Evolutionary conservation across 1,139 yeast genomes (phyloP).

Genomic region (Debaryomycetaceae sp.): DNA sequence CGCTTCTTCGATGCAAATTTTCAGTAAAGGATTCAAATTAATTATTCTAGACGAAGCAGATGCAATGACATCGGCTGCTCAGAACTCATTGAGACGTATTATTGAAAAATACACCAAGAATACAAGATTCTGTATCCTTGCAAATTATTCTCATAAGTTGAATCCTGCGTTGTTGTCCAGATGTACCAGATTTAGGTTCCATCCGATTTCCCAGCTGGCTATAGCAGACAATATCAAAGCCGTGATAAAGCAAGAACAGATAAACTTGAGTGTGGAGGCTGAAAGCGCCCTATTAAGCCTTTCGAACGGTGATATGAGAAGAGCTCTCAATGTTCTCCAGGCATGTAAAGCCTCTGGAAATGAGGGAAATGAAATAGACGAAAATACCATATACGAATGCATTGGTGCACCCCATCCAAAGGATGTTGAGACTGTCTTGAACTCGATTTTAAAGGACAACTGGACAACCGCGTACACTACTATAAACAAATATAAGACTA

Average conservation of each 20-base stretch:
- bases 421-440: slow-evolving; percentile 73
- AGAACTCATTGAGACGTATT: slow-evolving; percentile 85
- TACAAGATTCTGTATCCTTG: slow-evolving; percentile 93
- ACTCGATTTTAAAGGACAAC: slow-evolving; percentile 78
- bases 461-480: slow-evolving; percentile 79
- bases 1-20: slow-evolving; percentile 90
- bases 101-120: slow-evolving; percentile 94
- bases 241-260: slow-evolving; percentile 66
- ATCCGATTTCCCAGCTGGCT: slow-evolving; percentile 71
- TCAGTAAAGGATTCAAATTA: slow-evolving; percentile 75
- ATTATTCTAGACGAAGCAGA: slow-evolving; percentile 97
- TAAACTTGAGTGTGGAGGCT: slow-evolving; percentile 60
- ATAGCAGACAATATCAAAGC: slow-evolving; percentile 62
- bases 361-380: slow-evolving; percentile 52
- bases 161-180: slow-evolving; percentile 93
- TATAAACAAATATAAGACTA: slow-evolving; percentile 56
- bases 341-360: slow-evolving; percentile 81
- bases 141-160: slow-evolving; percentile 92
- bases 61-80: slow-evolving; percentile 95
- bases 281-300: slow-evolving; percentile 61
- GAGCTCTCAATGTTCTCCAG: slow-evolving; percentile 89
- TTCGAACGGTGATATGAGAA: slow-evolving; percentile 93
- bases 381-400: slow-evolving; percentile 83
- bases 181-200: slow-evolving; percentile 91
- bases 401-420: slow-evolving; percentile 94